A percentile compares a stretch with the other conserved stretches of the same genome.
These are phyloP conservation scores for Epichloe aotearoae DNA, from an alignment of 2,329 filamentous ascomycete species.

Conservation along the genomic window DNA sequence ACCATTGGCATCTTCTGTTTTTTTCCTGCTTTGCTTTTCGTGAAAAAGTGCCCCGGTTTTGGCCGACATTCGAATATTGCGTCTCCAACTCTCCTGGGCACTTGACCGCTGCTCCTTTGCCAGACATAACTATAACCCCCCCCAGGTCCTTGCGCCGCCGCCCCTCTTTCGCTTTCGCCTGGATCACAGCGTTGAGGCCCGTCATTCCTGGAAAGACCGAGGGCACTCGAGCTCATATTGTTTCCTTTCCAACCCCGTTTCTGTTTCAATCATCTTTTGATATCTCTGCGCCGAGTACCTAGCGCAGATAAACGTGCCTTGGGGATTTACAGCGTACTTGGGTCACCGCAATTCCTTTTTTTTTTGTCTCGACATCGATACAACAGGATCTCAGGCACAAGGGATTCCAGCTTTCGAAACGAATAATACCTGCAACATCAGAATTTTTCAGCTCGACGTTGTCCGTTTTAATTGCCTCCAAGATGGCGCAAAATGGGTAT, in stretches of 20 bases:
- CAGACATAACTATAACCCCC: neutral
- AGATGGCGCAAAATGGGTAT: slow-evolving; percentile 23
- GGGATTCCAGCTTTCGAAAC: neutral
- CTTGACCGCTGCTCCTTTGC: slow-evolving; percentile 3
- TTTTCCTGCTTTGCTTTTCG: neutral
- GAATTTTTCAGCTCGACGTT: neutral
- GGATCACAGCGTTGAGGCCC: neutral
- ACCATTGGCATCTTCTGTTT: neutral
- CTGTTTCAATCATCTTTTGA: neutral
- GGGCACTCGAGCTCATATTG: neutral
- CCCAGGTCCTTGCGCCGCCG: slow-evolving; percentile 5
- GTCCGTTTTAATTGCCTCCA: slow-evolving; percentile 8
- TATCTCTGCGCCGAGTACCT: neutral
- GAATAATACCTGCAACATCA: neutral
- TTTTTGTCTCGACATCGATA: neutral
- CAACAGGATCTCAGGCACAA: neutral
- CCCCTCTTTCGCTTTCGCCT: slow-evolving; percentile 2
- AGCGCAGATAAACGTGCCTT: neutral
- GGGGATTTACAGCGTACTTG: neutral
- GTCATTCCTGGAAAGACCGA: neutral
- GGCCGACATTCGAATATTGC: neutral
- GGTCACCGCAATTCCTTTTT: neutral
- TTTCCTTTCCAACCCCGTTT: neutral
- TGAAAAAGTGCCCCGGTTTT: neutral
- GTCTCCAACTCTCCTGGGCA: neutral